Evolutionary conservation across 495 filamentous ascomycete genomes (phyloP), one percentile per base, ranked within the genome.

Genomic region (Parathielavia hyrcaniae): DNA sequence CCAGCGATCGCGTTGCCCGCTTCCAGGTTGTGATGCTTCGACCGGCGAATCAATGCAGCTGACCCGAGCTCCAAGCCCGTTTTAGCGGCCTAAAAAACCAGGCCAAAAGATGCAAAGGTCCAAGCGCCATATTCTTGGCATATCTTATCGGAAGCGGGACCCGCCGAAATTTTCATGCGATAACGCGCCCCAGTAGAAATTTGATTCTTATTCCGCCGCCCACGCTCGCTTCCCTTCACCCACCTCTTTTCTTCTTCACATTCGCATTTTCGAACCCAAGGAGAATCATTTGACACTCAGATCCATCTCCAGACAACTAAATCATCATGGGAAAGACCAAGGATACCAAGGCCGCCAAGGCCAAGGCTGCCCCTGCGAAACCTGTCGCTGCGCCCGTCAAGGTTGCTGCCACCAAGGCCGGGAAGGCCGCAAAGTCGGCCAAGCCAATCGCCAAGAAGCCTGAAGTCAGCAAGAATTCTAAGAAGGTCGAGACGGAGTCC

Each of bases 261-360:
- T 55, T 50, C 23, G 47, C 34, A 30, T 30, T 6, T 6, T 6
- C 52, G 56, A 58, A 64, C 64, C 63, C 44, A 32, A 54, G 55
- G 49, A 63, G 64, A 55, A 57, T 48, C 39, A 38, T 22, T 61
- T 53, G 38, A 22, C 58, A n/a, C 56, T 58, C 26, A 61, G 61
- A 35, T 32, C 58, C 44, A 35, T 59, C 20, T 61, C 54, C 52
- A 53, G 59, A 14, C 50, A 51, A 55, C 50, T 57, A 14, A 55
- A 45, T 53, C 53, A 75, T 66, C 68, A 85, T 84, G 82, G 81
- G 74, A 70, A 83, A 83, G 73, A 67, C 74, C 44, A 80, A 81
- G 69, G 73, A 77, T 59, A 63, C 68, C 60, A 78, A 77, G 72
- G 67, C 72, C 68, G 61, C 50, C 56, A 78, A 77, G 65, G 69